These are phyloP conservation scores for Termitomyces sp. DNA, from an alignment of 768 basidiomycete genomes.

Conservation along the genomic window DNA sequence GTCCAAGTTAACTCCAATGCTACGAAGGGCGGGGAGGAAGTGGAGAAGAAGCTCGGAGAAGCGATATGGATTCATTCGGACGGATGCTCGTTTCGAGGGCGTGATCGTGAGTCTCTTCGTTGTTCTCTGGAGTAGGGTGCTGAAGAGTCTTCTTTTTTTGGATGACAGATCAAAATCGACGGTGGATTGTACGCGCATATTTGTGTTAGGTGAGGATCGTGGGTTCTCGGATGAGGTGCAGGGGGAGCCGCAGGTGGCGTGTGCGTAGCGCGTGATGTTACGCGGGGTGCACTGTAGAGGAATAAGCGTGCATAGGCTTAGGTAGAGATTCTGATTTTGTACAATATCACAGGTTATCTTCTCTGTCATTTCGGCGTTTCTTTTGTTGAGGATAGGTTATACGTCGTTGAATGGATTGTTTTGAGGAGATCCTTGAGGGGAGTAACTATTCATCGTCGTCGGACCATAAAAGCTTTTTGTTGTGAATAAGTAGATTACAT, in stretches of 20 bases:
- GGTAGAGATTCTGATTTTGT: not conserved
- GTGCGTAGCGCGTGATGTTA: constrained; percentile 25
- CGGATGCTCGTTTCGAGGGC: constrained; percentile 91
- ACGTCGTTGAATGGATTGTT: too few relatives aligned
- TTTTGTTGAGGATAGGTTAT: too few relatives aligned
- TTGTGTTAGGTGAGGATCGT: constrained; percentile 72
- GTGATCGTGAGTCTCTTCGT: constrained; percentile 47
- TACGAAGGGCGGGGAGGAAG: constrained; percentile 19
- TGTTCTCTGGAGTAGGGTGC: not conserved
- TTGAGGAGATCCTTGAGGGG: too few relatives aligned
- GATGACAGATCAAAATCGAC: constrained; percentile 78
- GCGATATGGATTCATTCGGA: constrained; percentile 95
- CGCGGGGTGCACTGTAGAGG: not conserved
- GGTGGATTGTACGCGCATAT: constrained; percentile 90
- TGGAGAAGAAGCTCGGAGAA: constrained; percentile 55
- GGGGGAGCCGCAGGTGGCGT: constrained; percentile 42
- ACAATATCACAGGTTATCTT: not conserved
- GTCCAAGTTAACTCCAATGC: too few relatives aligned
- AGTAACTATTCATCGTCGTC: too few relatives aligned
- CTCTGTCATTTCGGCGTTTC: too few relatives aligned
- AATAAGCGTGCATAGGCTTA: not conserved
- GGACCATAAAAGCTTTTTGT: too few relatives aligned
- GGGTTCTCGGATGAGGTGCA: constrained; percentile 42
- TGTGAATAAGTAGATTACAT: too few relatives aligned
- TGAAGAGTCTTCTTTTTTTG: too few relatives aligned